These are phyloP conservation scores for Aspergillus sparsus DNA, from an alignment of 495 filamentous ascomycete genomes.

Conservation along the genomic window DNA sequence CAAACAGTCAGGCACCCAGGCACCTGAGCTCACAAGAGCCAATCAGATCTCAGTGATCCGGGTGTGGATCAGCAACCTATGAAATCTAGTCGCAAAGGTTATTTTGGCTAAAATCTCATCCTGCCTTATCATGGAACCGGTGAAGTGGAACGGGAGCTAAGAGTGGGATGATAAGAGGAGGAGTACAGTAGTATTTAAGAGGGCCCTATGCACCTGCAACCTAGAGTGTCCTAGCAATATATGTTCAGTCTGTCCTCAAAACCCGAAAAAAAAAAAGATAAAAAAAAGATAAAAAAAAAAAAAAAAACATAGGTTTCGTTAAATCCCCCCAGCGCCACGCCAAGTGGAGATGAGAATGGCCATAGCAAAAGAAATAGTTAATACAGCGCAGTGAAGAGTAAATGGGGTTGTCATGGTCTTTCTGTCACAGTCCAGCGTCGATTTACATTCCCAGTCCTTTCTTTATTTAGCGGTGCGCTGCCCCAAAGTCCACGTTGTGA, in stretches of 20 bases:
- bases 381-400: background rate
- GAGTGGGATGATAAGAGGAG: background rate
- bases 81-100: background rate
- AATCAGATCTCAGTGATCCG: slow-evolving; percentile 2
- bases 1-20: slow-evolving; percentile 31
- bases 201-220: too few relatives aligned
- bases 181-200: background rate
- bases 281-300: background rate
- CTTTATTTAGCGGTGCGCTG: slow-evolving; percentile 36
- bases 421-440: slow-evolving; percentile 51
- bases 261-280: background rate
- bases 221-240: too few relatives aligned
- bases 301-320: background rate
- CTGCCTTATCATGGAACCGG: background rate
- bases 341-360: background rate
- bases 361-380: slow-evolving; percentile 1
- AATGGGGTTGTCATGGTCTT: slow-evolving; percentile 32
- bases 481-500: slow-evolving; percentile 50
- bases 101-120: background rate
- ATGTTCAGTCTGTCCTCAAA: background rate
- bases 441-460: slow-evolving; percentile 33
- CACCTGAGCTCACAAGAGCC: slow-evolving; percentile 27
- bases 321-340: background rate
- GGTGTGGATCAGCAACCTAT: slow-evolving; percentile 2
- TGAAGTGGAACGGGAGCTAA: background rate